phyloP scores from a whole-genome alignment of 768 basidiomycete genomes.

The Kwoniella mangroviensis region DNA sequence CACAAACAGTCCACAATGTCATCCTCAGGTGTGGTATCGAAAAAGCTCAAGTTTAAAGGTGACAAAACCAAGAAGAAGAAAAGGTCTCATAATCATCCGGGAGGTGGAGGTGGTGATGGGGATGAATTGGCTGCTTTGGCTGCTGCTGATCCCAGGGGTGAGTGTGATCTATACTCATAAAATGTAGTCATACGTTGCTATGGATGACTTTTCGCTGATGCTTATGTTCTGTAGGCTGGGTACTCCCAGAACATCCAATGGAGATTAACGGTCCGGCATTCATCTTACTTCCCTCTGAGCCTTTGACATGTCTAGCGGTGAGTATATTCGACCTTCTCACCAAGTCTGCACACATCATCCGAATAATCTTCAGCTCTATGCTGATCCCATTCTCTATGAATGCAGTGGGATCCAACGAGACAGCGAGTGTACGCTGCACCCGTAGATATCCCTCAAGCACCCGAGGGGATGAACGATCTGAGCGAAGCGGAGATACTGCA shows the following conservation, averaged over 20 bases:
- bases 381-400: too few species aligned
- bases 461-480: slow-evolving; percentile 51
- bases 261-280: slow-evolving; percentile 54
- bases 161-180: slow-evolving; percentile 5
- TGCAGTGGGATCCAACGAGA: slow-evolving; percentile 51
- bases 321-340: slow-evolving; percentile 10
- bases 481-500: slow-evolving; percentile 48
- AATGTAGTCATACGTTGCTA: not conserved
- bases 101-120: slow-evolving; percentile 23
- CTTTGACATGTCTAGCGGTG: slow-evolving; percentile 55
- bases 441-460: slow-evolving; percentile 50
- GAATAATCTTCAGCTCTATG: too few species aligned
- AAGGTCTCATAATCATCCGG: slow-evolving; percentile 48
- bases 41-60: slow-evolving; percentile 57
- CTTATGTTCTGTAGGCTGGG: slow-evolving; percentile 45
- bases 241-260: slow-evolving; percentile 49
- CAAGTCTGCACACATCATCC: too few species aligned
- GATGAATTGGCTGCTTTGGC: slow-evolving; percentile 47
- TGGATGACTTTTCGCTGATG: not conserved
- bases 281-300: slow-evolving; percentile 51
- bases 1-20: not conserved
- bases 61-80: slow-evolving; percentile 58
- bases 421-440: slow-evolving; percentile 56
- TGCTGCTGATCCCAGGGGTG: slow-evolving; percentile 54
- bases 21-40: slow-evolving; percentile 43